These are phyloP conservation scores for Crataegus laevigata DNA, from an alignment of 306 rosid species.

Conservation along the genomic window DNA sequence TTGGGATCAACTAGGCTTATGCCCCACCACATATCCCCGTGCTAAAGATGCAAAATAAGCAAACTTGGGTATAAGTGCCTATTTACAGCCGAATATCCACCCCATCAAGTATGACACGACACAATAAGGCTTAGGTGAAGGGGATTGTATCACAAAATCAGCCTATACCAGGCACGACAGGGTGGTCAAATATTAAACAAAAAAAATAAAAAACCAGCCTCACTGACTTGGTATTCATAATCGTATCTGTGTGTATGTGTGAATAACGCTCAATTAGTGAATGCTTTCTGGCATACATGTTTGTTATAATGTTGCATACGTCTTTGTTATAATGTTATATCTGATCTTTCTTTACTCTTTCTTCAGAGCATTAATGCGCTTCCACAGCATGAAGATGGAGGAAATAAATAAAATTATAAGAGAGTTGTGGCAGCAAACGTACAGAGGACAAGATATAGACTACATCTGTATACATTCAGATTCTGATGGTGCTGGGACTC, in stretches of 20 bases:
- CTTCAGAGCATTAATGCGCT: slow-evolving; percentile 90
- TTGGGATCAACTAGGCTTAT: not conserved
- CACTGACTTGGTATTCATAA: no score
- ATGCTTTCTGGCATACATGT: no score
- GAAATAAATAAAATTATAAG: slow-evolving; percentile 94
- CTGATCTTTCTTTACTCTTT: slow-evolving; percentile 6
- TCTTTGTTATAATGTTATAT: not conserved
- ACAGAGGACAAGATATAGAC: slow-evolving; percentile 96
- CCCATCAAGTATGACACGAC: no score
- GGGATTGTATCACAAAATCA: not conserved
- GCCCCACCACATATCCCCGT: not conserved
- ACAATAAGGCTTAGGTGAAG: not conserved
- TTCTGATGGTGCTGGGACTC: slow-evolving; percentile 96
- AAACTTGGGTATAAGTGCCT: not conserved
- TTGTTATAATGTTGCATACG: no score
- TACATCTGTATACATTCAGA: slow-evolving; percentile 84
- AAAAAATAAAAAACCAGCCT: no score
- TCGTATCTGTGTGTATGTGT: no score
- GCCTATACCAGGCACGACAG: not conserved
- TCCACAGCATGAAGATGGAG: slow-evolving; percentile 97
- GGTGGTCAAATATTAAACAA: no score
- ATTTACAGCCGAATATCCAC: not conserved
- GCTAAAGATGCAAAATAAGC: not conserved
- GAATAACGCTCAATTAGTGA: not conserved
- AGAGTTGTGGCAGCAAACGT: slow-evolving; percentile 97